Conservation (phyloP, 208 protist genomes). For the Phytomonas sp. region DNA sequence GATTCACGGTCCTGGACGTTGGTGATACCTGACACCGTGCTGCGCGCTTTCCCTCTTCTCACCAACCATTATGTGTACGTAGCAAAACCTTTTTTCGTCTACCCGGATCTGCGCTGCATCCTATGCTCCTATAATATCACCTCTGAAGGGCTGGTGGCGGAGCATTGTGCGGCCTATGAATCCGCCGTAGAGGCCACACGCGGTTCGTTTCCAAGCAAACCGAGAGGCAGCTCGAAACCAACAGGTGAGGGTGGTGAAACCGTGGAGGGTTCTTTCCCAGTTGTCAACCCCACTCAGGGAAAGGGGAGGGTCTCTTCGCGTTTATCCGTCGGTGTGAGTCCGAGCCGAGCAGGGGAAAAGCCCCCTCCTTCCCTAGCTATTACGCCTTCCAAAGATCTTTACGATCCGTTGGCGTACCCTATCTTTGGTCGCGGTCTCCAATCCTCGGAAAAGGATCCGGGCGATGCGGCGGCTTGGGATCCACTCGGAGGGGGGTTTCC, state of each 20-base stretch:
- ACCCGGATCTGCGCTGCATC: slow-evolving; percentile 19
- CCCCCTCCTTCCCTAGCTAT: too few species aligned
- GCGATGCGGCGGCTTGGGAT: slow-evolving; percentile 13
- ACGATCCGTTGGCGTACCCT: too few species aligned
- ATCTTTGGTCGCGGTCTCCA: too few species aligned
- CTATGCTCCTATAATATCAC: slow-evolving; percentile 56
- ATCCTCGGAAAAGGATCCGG: neutral
- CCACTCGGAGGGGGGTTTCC: slow-evolving; percentile 28
- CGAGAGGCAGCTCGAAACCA: too few species aligned
- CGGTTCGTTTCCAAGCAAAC: neutral
- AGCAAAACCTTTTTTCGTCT: slow-evolving; percentile 38
- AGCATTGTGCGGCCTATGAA: neutral
- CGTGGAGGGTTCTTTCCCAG: too few species aligned
- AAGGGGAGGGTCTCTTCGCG: too few species aligned
- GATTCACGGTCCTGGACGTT: slow-evolving; percentile 25
- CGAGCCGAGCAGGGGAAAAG: too few species aligned
- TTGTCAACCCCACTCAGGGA: too few species aligned
- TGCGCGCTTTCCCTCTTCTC: slow-evolving; percentile 22
- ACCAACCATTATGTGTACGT: slow-evolving; percentile 48
- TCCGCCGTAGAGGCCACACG: neutral
- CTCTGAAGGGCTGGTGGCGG: slow-evolving; percentile 28
- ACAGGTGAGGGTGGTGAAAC: too few species aligned
- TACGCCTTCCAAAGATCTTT: too few species aligned
- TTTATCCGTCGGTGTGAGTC: too few species aligned
- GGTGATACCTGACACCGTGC: slow-evolving; percentile 28